Evolutionary conservation across 768 basidiomycete genomes (phyloP).

Genomic region (Daedaleopsis nitida): DNA sequence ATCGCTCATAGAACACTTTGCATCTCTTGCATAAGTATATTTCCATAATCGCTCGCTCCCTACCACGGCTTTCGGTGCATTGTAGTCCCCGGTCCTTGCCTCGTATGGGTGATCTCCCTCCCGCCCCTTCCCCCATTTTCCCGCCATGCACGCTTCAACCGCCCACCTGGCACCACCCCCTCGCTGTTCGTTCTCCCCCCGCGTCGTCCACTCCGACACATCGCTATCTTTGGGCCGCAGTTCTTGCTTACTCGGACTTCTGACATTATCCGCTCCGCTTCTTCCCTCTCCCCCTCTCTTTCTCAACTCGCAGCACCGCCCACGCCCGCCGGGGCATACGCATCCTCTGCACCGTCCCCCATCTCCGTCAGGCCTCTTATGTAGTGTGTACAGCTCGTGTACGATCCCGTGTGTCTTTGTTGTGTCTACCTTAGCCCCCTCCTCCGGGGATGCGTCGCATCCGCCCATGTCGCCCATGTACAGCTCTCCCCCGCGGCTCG

Average conservation of each 20-base stretch:
- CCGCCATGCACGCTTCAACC: background rate
- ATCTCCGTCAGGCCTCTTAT: too few relatives aligned
- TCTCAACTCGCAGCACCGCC: background rate
- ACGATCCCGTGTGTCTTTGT: conserved; percentile 17
- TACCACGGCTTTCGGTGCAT: conserved; percentile 5
- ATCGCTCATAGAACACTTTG: conserved; percentile 19
- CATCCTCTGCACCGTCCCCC: too few relatives aligned
- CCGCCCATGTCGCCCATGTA: conserved; percentile 8
- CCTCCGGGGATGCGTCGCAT: conserved; percentile 9
- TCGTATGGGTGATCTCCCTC: conserved; percentile 11
- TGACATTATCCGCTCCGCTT: conserved; percentile 14
- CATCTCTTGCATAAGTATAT: conserved; percentile 18
- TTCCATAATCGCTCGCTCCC: conserved; percentile 18
- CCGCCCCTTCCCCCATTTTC: conserved; percentile 4
- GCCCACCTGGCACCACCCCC: background rate
- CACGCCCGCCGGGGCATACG: too few relatives aligned
- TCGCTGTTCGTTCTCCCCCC: conserved; percentile 13
- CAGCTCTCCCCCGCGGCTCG: conserved; percentile 21
- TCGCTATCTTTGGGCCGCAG: conserved; percentile 20
- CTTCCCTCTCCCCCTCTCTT: background rate
- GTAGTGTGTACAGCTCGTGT: conserved; percentile 26
- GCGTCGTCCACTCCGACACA: conserved; percentile 3
- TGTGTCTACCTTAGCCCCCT: conserved; percentile 16
- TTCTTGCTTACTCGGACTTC: conserved; percentile 26
- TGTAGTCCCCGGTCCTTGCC: background rate